Base-by-base conservation (phyloP, 2,329 filamentous ascomycete species). In the Botrytis pseudocinerea region DNA sequence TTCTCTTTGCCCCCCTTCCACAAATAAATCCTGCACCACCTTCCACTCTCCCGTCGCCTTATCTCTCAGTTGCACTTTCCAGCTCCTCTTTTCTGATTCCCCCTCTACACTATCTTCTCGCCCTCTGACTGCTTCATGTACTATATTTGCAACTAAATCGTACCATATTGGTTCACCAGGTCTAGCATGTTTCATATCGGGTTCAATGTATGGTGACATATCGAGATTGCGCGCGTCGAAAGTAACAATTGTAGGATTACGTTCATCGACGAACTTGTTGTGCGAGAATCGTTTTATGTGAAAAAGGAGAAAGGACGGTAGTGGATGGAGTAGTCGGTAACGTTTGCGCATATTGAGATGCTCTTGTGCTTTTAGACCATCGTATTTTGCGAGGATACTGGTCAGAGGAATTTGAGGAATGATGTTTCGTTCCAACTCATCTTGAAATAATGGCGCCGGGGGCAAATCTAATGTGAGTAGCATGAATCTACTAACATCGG, bases 231-330 rank as follows among this genome's bases (percentile, higher is more conserved):
- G 88, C 7, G 93, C 92, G 76, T 95, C 93, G 82, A 98, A 99
- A 0, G 95, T 98, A 76, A 99, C 96, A 79, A 99, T 99, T 16
- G 96, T 99, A 1, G 95, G 96, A 82, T 99, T 99, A 69, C 96
- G 92, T 83, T 98, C 95, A 2, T 92, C 89, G 32, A 99, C 93
- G 80, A 99, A 99, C 82, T 98, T 97, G 85, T 99, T 99, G 77
- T 92, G 91, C 77, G 91, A 93, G 87, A 99, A 99, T 78, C 96
- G 94, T 85, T 98, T 98, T 85, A 98, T 91, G 84, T 99, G 95
- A 84, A 99, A 94, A 70, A 96, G 86, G 28, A 99, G 89, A 81
- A 92, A 98, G 0, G 95, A 95, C 0, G 96, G 96, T 0, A 99
- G 87, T 0, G 96, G 96, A 79, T 97, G 95, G 65, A 97, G 85